Base-by-base conservation (phyloP, 768 basidiomycete genomes). In the Podaxis sp. region DNA sequence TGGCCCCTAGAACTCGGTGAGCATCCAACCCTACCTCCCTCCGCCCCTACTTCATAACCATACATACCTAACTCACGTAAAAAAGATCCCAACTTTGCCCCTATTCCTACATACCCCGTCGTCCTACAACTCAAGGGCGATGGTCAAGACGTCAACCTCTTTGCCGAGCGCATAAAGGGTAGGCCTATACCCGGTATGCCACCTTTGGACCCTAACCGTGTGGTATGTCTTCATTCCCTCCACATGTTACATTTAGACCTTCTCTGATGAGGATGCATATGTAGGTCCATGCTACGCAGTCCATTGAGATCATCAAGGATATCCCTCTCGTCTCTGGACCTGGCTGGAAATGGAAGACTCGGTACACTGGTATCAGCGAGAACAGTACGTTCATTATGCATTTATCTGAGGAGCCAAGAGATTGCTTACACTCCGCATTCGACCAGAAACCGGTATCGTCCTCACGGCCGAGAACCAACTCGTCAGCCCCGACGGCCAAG, bases 21-120 rank as follows among this genome's bases (percentile, higher is more conserved):
- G 79, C 59, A 33, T 10, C 33, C 33, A 33, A 33, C 30, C 10
- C 33, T 22, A 12, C 8, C 0, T 36, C 8, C 36, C 62, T 38
- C 62, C 30, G 0, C 8, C 8, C 33, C 33, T 33, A 33, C 33
- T 8, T 1, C 33, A 10, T 33, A 33, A 33, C 10, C 33, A 33
- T 8, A 2, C 33, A 33, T 33, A 33, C 24, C 49, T 28, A 26
- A 24, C 26, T 7, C 13, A 12, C 10, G 22, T 20, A 6, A 50
- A 24, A 24, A 48, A 75, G 74, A 73, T 63, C 70, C 69, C 58
- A 77, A 82, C 30, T 96, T 90, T 74, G 78, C 88, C 13, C 84
- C 92, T 2, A 79, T 95, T 68, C 93, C 94, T 8, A 95, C 93
- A 0, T 96, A 89, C 73, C 93, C 93, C 1, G 91, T 93, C 15